phyloP scores from a whole-genome alignment of 345 rosid genomes.

The Euphorbia tirucalli region DNA sequence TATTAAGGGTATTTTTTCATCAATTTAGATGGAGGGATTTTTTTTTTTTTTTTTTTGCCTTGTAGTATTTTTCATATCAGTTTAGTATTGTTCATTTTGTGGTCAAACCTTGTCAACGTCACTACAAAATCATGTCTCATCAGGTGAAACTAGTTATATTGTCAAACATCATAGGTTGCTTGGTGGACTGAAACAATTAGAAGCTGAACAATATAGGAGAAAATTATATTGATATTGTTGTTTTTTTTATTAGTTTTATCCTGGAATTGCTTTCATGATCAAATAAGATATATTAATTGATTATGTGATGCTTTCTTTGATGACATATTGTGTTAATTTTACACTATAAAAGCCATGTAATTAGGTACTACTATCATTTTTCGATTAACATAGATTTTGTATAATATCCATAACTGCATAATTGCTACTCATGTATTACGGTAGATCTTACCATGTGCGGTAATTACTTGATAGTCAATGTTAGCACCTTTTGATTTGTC shows the following conservation, averaged over 20 bases:
- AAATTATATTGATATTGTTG: no score
- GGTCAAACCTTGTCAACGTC: not conserved
- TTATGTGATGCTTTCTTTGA: not conserved
- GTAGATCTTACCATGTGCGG: not conserved
- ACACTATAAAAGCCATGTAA: not conserved
- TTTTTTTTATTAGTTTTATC: not conserved
- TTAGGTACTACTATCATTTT: not conserved
- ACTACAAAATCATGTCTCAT: not conserved
- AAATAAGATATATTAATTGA: not conserved
- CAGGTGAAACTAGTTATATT: not conserved
- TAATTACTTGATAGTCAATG: not conserved
- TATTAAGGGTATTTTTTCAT: not conserved
- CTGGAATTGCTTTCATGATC: not conserved
- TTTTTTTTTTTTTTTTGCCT: no score
- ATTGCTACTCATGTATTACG: not conserved
- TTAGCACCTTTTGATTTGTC: slow-evolving; percentile 6
- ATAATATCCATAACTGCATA: not conserved
- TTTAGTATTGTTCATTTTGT: not conserved
- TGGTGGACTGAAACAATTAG: not conserved
- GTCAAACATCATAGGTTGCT: not conserved
- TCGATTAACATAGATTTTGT: not conserved
- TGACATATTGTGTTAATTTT: not conserved
- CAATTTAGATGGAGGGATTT: not conserved
- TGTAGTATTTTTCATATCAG: not conserved
- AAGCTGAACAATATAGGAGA: not conserved